phyloP scores from a whole-genome alignment of 192 early-diverging fungal species.

The Coemansia sp. region DNA sequence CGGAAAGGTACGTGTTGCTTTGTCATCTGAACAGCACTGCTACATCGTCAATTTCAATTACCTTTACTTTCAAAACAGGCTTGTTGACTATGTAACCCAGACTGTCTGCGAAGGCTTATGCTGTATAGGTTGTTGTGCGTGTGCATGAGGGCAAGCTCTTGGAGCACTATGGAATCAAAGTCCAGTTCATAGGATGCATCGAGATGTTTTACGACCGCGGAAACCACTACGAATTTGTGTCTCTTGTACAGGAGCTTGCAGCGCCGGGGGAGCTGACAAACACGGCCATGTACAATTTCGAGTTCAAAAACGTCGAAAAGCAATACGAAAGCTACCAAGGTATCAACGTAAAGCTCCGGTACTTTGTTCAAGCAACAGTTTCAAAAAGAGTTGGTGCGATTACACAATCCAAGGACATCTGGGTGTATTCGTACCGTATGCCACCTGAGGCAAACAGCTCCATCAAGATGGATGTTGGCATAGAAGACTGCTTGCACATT shows the following conservation, averaged over 20 bases:
- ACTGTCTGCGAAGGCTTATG: not conserved
- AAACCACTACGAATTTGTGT: conserved; percentile 93
- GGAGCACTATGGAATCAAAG: conserved; percentile 98
- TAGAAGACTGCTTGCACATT: conserved; percentile 98
- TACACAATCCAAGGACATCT: conserved; percentile 91
- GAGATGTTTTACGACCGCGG: conserved; percentile 96
- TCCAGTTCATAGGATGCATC: conserved; percentile 97
- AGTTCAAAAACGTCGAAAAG: conserved; percentile 99
- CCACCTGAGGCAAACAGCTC: conserved; percentile 84
- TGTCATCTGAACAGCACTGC: not conserved
- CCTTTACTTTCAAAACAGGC: too few relatives aligned
- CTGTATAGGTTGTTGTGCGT: conserved; percentile 40
- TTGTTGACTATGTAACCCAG: too few relatives aligned
- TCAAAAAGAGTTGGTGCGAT: conserved; percentile 85
- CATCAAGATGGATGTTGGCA: conserved; percentile 99
- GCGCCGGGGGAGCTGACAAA: conserved; percentile 88
- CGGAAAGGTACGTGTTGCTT: conserved; percentile 77
- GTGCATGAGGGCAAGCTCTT: conserved; percentile 85
- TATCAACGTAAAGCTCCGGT: conserved; percentile 96
- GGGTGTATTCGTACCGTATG: conserved; percentile 97
- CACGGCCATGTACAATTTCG: conserved; percentile 84
- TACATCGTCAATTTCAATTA: too few relatives aligned
- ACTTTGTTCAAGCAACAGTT: conserved; percentile 94
- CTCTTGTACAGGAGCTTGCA: conserved; percentile 91
- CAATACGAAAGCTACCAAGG: conserved; percentile 98